Conservation (phyloP, 805 yeast genomes). For the Monosporozyma servazzii region DNA sequence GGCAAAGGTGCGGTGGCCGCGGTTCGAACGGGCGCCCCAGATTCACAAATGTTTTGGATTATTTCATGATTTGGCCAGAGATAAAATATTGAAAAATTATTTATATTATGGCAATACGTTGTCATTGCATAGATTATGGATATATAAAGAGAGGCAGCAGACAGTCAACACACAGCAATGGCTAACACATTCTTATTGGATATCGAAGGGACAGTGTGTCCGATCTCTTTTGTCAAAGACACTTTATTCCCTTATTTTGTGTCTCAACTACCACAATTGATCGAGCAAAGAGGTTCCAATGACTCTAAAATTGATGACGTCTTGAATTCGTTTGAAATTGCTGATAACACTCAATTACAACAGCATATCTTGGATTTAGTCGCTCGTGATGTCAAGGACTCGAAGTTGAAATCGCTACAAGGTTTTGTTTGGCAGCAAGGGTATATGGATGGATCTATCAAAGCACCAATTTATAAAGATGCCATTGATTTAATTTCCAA, state of each 20-base stretch:
- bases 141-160: too few species aligned
- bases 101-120: too few species aligned
- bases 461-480: constrained; percentile 70
- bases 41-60: too few species aligned
- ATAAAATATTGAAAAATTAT: too few species aligned
- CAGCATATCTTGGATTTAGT: constrained; percentile 51
- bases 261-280: constrained; percentile 35
- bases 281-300: constrained; percentile 15
- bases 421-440: constrained; percentile 80
- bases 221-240: constrained; percentile 81
- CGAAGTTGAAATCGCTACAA: constrained; percentile 67
- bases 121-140: too few species aligned
- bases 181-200: constrained; percentile 49
- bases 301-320: constrained; percentile 19
- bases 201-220: constrained; percentile 90
- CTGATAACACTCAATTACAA: constrained; percentile 29
- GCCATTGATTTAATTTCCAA: constrained; percentile 48
- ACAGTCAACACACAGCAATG: neutral
- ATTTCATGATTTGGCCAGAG: too few species aligned
- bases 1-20: neutral
- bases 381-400: constrained; percentile 61
- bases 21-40: neutral
- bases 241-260: constrained; percentile 69
- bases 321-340: constrained; percentile 21
- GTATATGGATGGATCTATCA: constrained; percentile 62